These are phyloP conservation scores for Protomyces pachydermus DNA, from an alignment of 1,139 yeast genomes.

Conservation along the genomic window DNA sequence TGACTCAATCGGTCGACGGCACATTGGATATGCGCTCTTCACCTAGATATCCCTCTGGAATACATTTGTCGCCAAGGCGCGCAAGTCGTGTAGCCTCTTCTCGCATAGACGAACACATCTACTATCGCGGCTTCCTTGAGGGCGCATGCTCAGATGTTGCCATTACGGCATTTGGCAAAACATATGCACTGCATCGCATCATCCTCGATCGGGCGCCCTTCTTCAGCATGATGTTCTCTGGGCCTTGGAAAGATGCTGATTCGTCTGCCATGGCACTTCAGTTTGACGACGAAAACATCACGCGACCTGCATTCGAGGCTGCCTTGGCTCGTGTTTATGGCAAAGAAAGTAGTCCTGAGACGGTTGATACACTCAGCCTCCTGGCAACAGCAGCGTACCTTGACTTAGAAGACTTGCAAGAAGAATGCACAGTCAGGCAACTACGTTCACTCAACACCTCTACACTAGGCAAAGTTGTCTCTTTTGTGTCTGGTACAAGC, in stretches of 20 bases:
- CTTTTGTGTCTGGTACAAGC: conserved; percentile 43
- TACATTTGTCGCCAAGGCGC: conserved; percentile 9
- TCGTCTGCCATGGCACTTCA: conserved; percentile 42
- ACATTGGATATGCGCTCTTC: not conserved
- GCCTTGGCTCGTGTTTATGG: conserved; percentile 48
- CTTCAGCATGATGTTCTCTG: conserved; percentile 46
- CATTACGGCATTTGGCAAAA: conserved; percentile 45
- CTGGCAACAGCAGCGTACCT: conserved; percentile 51
- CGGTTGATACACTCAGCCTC: conserved; percentile 41
- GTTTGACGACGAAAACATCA: conserved; percentile 42
- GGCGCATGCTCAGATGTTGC: conserved; percentile 51
- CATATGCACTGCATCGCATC: conserved; percentile 46
- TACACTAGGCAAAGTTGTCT: conserved; percentile 42
- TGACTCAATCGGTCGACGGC: not conserved
- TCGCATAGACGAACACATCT: conserved; percentile 28
- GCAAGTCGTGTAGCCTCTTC: conserved; percentile 6
- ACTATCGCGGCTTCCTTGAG: conserved; percentile 31
- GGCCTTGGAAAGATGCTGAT: conserved; percentile 42
- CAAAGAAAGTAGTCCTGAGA: conserved; percentile 40
- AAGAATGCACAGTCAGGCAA: conserved; percentile 44
- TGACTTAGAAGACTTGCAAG: conserved; percentile 46
- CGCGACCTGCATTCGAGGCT: conserved; percentile 46
- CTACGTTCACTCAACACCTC: conserved; percentile 40
- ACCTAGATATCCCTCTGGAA: conserved; percentile 2
- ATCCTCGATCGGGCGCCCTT: conserved; percentile 48